phyloP scores from a whole-genome alignment of 805 yeast species.

The Priceomyces medius region DNA sequence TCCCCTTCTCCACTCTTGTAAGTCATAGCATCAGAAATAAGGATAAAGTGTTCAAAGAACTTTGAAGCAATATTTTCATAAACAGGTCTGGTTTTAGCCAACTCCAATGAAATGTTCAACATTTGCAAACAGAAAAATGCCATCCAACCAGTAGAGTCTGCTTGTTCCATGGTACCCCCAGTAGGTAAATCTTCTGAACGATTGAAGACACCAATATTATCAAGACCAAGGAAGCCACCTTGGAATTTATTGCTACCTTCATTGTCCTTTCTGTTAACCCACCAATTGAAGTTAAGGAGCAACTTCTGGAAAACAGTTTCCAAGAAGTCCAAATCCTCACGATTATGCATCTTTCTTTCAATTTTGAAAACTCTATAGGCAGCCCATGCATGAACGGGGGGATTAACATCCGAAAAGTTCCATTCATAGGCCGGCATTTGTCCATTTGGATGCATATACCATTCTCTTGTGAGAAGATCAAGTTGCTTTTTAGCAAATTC shows the following conservation, averaged over 20 bases:
- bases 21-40: constrained; percentile 93
- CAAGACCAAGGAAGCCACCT: constrained; percentile 92
- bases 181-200: constrained; percentile 92
- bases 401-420: constrained; percentile 94
- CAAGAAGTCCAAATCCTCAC: constrained; percentile 75
- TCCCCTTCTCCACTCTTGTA: constrained; percentile 50
- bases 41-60: constrained; percentile 87
- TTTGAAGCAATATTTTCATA: constrained; percentile 93
- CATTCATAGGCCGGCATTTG: constrained; percentile 96
- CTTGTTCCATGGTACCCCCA: constrained; percentile 87
- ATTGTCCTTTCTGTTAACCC: constrained; percentile 90
- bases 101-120: constrained; percentile 89
- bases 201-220: constrained; percentile 89
- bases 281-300: constrained; percentile 89
- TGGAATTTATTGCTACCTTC: constrained; percentile 88
- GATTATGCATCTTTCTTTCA: constrained; percentile 82
- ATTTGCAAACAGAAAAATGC: constrained; percentile 87
- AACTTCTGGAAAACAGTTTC: constrained; percentile 93
- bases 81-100: constrained; percentile 79
- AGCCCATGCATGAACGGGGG: constrained; percentile 98
- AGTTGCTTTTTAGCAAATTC: constrained; percentile 87
- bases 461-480: constrained; percentile 82
- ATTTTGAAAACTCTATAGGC: constrained; percentile 83
- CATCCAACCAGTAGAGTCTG: constrained; percentile 98
- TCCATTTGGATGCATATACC: constrained; percentile 99